Evolutionary conservation across 805 yeast species (phyloP).

Genomic region (Yueomyces sinensis): DNA sequence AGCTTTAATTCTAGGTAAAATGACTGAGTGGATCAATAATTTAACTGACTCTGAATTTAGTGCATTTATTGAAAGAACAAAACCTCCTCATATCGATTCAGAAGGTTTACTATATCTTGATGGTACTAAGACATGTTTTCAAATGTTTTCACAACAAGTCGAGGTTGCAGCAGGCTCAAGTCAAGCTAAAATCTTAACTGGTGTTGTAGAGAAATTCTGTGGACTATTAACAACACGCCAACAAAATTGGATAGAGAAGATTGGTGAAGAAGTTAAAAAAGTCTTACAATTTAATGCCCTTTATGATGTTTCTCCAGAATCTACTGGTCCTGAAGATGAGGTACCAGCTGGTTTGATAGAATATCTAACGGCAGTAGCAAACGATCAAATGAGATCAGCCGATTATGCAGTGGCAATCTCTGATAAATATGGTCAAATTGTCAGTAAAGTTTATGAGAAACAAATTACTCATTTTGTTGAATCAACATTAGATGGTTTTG

Average conservation of each 20-base stretch:
- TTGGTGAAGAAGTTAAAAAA: constrained; percentile 39
- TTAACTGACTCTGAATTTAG: constrained; percentile 53
- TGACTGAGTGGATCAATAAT: constrained; percentile 75
- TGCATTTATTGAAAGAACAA: constrained; percentile 47
- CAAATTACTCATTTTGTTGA: constrained; percentile 46
- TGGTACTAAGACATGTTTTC: constrained; percentile 65
- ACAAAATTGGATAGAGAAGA: constrained; percentile 41
- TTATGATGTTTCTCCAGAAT: constrained; percentile 22
- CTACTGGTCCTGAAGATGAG: constrained; percentile 27
- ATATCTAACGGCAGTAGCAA: constrained; percentile 70
- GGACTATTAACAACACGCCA: constrained; percentile 48
- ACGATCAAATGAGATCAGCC: constrained; percentile 67
- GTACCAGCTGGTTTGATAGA: constrained; percentile 70
- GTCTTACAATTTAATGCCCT: constrained; percentile 23
- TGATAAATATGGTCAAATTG: constrained; percentile 48
- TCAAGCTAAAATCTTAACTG: constrained; percentile 65
- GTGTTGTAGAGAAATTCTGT: constrained; percentile 64
- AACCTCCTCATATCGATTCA: constrained; percentile 63
- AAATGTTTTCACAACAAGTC: constrained; percentile 79
- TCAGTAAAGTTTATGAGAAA: constrained; percentile 47
- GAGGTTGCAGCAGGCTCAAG: constrained; percentile 80
- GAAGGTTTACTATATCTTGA: constrained; percentile 56
- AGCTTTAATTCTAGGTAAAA: constrained; percentile 53
- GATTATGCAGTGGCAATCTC: constrained; percentile 59
- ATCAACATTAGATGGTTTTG: constrained; percentile 66